Evolutionary conservation across 1,284 basidiomycete genomes (phyloP), one percentile per base, ranked within the genome.

Genomic region (Cutaneotrichosporon curvatum): DNA sequence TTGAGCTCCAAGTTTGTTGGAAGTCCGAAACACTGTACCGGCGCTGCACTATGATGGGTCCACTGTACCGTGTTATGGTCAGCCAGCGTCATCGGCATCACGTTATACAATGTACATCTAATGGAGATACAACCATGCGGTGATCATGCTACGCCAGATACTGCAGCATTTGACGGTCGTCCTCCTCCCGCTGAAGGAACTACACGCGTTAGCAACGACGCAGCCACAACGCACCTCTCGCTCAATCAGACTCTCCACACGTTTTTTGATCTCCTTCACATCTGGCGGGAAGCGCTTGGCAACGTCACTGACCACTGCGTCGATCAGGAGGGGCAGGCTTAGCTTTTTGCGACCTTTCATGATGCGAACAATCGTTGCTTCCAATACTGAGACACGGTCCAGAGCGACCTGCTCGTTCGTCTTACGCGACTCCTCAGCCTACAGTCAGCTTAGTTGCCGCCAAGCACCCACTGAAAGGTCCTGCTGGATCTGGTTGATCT

Each of bases 401-500:
- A 84, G 79, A 51, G 92, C 84, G 35, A 97, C 89, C 34, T 84
- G 79, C 15, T 78, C 79, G 60, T 89, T 86, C 8, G 89, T 94
- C 54, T 82, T 79, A 56, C 80, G 79, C 21, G 84, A 82, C 73
- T 97, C 94, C 65, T 96, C 91, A 28, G 80, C 78, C 86, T 90
- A 53, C 2, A 45, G 14, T 33, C 40, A 28, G 45, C 37, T 15
- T 23, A 0, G 28, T 15, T 7, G 2, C 20, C n/a, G 12, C 15
- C 18, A 12, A 8, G 14, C 34, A 18, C 42, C 36, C 59, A 88
- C 86, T 50, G 87, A 83, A 59, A 91, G 85, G 64, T 91, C 90
- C 38, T 85, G 84, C 71, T 97, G 94, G 53, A 98, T 95, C 43
- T 91, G 88, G 65, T 94, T 96, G 74, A 98, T 94, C 68, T 88